Base-by-base conservation (phyloP, 129 eudicot species). In the Flaveria ramosissima region DNA sequence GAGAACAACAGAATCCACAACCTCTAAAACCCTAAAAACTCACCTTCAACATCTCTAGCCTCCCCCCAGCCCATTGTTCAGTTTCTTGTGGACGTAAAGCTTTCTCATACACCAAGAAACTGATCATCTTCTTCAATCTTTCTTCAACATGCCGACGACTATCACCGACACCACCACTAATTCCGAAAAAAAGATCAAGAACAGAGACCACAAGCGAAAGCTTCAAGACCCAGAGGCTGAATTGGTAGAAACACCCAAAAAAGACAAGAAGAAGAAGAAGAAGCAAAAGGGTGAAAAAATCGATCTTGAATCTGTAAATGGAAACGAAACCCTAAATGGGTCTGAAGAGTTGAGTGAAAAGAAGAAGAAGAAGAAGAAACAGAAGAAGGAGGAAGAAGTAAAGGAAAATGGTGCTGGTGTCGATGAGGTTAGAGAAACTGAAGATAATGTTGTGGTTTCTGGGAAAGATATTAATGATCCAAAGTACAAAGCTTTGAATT, bases 401-500 rank as follows among this genome's bases (percentile, higher is more conserved):
- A 39, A 72, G 72, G 1, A 56, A 24, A 70, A 62, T 8, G 64
- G 2, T 16, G 63, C 4, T 41, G 68, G 11, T 62, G 80, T 41
- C 21, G 87, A 77, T 41, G 88, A 87, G 50, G 89, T 82, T 64
- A 84, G 85, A 72, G 84, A 89, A 68, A 85, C 71, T 43, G 82
- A 70, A 60, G 88, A 70, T 19, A 92, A 89, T 21, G 93, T 92
- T 73, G 94, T 89, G 78, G 97, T 94, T 6, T 91, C 97, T 65
- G 99, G 99, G 70, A 91, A 87, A 67, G 90, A 89, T 78, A 86
- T 86, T 1, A 83, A 81, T 75, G 90, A 88, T 71, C 20, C 81
- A 19, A 94, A 86, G 82, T 94, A 83, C 62, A 83, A 75, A 69
- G 85, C 92, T 48, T 81, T 94, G 81, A 78, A 68, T 27, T 78